Percentiles rank a stretch among this genome's conserved stretches.
Conservation (phyloP, 805 yeast species). For the Pichia manshurica region DNA sequence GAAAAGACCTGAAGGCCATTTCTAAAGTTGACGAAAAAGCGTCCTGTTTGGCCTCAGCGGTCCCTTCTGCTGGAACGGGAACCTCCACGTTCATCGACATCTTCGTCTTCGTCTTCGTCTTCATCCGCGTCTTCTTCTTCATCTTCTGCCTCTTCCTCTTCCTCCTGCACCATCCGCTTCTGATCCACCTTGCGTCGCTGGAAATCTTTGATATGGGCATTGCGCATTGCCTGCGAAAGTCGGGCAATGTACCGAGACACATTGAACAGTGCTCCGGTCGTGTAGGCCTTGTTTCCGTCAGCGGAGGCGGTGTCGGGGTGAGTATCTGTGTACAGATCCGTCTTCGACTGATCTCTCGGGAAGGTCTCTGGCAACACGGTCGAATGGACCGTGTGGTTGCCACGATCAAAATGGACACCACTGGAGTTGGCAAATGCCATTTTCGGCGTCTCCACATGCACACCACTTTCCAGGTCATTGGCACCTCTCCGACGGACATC, state of each 20-base stretch:
- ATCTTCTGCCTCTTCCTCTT: slow-evolving; percentile 15
- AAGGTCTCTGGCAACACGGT: neutral
- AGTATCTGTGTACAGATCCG: neutral
- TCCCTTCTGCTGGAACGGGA: too few species aligned
- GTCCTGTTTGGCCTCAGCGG: too few species aligned
- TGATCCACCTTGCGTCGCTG: slow-evolving; percentile 50
- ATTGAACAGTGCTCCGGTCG: neutral
- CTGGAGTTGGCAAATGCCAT: neutral
- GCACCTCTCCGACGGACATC: slow-evolving; percentile 60
- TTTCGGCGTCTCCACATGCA: slow-evolving; percentile 7
- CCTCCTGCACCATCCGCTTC: slow-evolving; percentile 8
- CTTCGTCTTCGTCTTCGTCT: slow-evolving; percentile 9
- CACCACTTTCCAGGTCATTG: neutral
- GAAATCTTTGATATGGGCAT: slow-evolving; percentile 82
- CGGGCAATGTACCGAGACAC: slow-evolving; percentile 32
- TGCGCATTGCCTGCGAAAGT: slow-evolving; percentile 52
- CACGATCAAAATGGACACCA: neutral
- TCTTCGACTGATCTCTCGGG: neutral
- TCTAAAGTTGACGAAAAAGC: neutral
- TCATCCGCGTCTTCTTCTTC: slow-evolving; percentile 11
- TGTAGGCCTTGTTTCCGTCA: neutral
- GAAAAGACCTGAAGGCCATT: too few species aligned
- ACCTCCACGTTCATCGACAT: neutral
- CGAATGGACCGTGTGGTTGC: neutral
- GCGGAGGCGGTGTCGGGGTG: neutral